Conservation (phyloP, 805 yeast species). For the Kuraishia molischiana region DNA sequence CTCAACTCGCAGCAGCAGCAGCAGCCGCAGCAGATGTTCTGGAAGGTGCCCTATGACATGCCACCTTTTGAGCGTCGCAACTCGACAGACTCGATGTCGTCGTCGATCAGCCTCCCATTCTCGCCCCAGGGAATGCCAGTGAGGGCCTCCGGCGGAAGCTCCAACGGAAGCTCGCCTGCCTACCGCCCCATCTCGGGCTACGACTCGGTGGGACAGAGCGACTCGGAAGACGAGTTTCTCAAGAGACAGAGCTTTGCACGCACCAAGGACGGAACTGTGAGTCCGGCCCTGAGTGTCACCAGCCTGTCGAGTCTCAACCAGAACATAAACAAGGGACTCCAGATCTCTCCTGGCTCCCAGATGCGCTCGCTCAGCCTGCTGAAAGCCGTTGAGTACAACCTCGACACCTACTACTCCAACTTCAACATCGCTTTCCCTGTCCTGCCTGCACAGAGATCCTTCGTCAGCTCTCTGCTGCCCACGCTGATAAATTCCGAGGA, state of each 20-base stretch:
- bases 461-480: constrained; percentile 13
- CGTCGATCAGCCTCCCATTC: constrained; percentile 28
- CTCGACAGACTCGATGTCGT: constrained; percentile 40
- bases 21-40: constrained; percentile 23
- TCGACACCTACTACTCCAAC: constrained; percentile 30
- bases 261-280: constrained; percentile 11
- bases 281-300: constrained; percentile 15
- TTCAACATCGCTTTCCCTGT: constrained; percentile 37
- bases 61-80: constrained; percentile 30
- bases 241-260: constrained; percentile 6
- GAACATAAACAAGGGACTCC: constrained; percentile 14
- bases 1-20: background rate
- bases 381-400: constrained; percentile 20
- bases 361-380: constrained; percentile 6
- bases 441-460: constrained; percentile 24
- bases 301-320: constrained; percentile 15
- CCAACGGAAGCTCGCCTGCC: background rate
- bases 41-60: constrained; percentile 57
- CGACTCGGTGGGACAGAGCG: constrained; percentile 18
- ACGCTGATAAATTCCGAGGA: constrained; percentile 19
- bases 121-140: constrained; percentile 1
- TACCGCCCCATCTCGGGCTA: constrained; percentile 6
- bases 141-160: background rate
- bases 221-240: constrained; percentile 22
- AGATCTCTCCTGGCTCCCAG: constrained; percentile 3